Percentiles rank a stretch among this genome's conserved stretches.
Conservation (phyloP, 2,329 filamentous ascomycete species). For the Ophiognomonia clavigignenti-juglandacearum region DNA sequence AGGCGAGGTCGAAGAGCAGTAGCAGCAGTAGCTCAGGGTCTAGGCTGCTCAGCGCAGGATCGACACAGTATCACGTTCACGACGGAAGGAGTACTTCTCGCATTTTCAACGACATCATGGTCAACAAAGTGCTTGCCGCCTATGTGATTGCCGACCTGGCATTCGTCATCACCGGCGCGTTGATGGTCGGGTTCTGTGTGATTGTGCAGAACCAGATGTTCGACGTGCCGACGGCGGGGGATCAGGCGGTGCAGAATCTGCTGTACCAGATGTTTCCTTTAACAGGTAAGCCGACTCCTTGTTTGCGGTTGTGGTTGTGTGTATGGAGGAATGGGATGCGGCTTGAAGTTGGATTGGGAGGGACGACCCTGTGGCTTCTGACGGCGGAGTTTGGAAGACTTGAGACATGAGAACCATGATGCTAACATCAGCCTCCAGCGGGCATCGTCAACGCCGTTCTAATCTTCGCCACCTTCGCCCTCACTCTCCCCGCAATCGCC, state of each 20-base stretch:
- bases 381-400: no score
- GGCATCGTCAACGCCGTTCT: constrained; percentile 69
- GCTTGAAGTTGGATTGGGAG: no score
- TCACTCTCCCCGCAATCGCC: constrained; percentile 67
- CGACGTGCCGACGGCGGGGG: constrained; percentile 38
- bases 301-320: not conserved
- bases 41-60: constrained; percentile 18
- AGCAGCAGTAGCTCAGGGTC: constrained; percentile 8
- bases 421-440: constrained; percentile 33
- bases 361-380: no score
- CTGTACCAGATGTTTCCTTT: constrained; percentile 51
- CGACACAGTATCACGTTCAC: no score
- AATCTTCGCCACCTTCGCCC: constrained; percentile 64
- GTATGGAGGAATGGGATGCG: no score
- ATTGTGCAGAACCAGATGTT: constrained; percentile 43
- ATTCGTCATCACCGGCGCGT: constrained; percentile 48
- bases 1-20: constrained; percentile 17
- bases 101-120: constrained; percentile 34
- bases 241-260: constrained; percentile 45
- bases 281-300: constrained; percentile 29
- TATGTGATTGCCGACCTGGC: constrained; percentile 44
- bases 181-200: constrained; percentile 52
- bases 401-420: no score
- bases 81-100: constrained; percentile 1
- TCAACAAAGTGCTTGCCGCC: constrained; percentile 49